Percentiles rank a stretch among this genome's conserved stretches.
Conservation (phyloP, 2,329 filamentous ascomycete genomes). For the Paecilomyces sp. region DNA sequence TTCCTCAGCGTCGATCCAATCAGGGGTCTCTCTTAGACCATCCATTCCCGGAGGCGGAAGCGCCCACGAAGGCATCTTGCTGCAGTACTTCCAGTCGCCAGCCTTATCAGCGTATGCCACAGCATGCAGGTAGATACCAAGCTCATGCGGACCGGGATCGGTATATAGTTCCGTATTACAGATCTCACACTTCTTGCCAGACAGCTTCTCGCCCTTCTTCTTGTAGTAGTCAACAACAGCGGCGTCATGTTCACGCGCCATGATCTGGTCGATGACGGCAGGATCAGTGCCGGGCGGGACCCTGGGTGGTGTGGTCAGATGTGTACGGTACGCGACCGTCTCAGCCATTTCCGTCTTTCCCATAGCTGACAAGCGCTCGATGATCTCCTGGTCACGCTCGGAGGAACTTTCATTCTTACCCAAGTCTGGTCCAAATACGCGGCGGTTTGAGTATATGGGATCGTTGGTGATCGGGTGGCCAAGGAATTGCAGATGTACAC, state of each 20-base stretch:
- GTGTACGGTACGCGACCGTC: constrained; percentile 74
- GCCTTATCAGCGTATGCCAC: constrained; percentile 78
- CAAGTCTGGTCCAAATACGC: constrained; percentile 78
- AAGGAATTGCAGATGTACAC: constrained; percentile 89
- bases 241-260: constrained; percentile 55
- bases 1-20: constrained; percentile 32
- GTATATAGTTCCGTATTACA: constrained; percentile 89
- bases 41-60: constrained; percentile 66
- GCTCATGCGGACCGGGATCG: constrained; percentile 81
- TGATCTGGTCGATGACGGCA: constrained; percentile 31
- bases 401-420: constrained; percentile 60
- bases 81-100: constrained; percentile 82
- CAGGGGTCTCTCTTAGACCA: constrained; percentile 61
- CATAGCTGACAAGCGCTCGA: constrained; percentile 78
- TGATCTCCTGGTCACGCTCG: constrained; percentile 81
- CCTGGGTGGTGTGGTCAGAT: constrained; percentile 31
- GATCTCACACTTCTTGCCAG: constrained; percentile 69
- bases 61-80: constrained; percentile 78
- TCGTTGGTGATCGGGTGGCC: constrained; percentile 96
- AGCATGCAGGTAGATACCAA: constrained; percentile 90
- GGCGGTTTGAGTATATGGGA: constrained; percentile 92
- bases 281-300: constrained; percentile 30
- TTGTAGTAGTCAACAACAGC: constrained; percentile 89
- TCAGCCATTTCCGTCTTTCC: constrained; percentile 90
- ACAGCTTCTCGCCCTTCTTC: constrained; percentile 87